Conservation (phyloP, 225 moss, liverwort and hornwort species). For the Marchantia polymorpha region DNA sequence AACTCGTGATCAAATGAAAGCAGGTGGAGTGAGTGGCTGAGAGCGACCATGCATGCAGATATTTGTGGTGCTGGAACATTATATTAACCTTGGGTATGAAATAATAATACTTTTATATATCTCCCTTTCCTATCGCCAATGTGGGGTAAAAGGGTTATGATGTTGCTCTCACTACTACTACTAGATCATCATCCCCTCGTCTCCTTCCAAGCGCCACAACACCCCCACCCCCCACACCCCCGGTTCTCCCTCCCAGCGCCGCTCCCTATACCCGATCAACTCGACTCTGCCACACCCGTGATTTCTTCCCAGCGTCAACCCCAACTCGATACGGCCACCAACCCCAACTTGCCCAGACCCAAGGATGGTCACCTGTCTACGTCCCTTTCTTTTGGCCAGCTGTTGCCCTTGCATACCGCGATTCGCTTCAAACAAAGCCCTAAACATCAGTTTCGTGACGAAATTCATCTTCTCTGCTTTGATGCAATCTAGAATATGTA, state of each 20-base stretch:
- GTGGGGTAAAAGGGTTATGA: constrained; percentile 8
- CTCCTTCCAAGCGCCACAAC: background rate
- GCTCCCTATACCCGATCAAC: too few relatives aligned
- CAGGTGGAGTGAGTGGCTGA: constrained; percentile 20
- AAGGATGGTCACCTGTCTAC: background rate
- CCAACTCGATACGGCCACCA: background rate
- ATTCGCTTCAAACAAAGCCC: too few relatives aligned
- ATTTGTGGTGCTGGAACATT: constrained; percentile 15
- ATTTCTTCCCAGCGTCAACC: background rate
- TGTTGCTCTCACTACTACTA: constrained; percentile 11
- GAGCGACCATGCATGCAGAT: constrained; percentile 23
- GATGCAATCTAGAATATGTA: too few relatives aligned
- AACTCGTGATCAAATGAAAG: constrained; percentile 23
- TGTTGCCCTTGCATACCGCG: background rate
- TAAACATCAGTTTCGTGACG: too few relatives aligned
- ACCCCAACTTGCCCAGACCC: background rate
- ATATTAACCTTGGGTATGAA: constrained; percentile 9
- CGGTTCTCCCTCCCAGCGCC: too few relatives aligned
- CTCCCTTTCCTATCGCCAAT: background rate
- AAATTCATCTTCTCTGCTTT: too few relatives aligned
- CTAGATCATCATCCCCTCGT: background rate
- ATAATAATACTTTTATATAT: constrained; percentile 3
- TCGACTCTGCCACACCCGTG: background rate
- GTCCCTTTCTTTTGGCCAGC: background rate
- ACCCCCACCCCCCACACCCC: too few relatives aligned